phyloP scores from a whole-genome alignment of 371 early-diverging fungal genomes.

The Gilbertella persicaria region DNA sequence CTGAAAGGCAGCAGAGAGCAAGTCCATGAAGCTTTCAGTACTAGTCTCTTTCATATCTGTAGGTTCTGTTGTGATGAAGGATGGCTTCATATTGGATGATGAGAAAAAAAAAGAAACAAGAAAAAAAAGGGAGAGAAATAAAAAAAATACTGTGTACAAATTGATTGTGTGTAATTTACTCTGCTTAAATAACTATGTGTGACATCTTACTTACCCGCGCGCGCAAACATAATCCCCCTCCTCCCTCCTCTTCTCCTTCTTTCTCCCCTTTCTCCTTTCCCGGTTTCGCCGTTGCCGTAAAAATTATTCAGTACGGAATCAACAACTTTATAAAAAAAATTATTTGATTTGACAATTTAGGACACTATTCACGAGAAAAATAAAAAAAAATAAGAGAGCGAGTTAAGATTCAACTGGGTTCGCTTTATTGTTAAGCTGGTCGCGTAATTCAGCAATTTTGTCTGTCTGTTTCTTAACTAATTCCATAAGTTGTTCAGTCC shows the following conservation, averaged over 20 bases:
- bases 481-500: conserved; percentile 31
- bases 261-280: too few species aligned
- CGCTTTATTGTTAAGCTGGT: conserved; percentile 13
- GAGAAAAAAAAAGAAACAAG: background rate
- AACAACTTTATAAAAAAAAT: too few species aligned
- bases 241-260: too few species aligned
- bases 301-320: too few species aligned
- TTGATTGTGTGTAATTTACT: too few species aligned
- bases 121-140: background rate
- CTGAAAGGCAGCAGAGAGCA: conserved; percentile 15
- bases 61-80: background rate
- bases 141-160: too few species aligned
- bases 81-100: background rate
- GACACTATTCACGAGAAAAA: too few species aligned
- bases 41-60: background rate
- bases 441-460: conserved; percentile 29
- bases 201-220: too few species aligned
- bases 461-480: conserved; percentile 28
- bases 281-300: too few species aligned
- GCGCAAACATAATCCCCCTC: too few species aligned
- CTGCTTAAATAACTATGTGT: too few species aligned
- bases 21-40: conserved; percentile 6
- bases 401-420: background rate
- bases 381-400: background rate
- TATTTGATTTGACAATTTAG: too few species aligned